Evolutionary conservation across 768 basidiomycete genomes (phyloP), one percentile per base, ranked within the genome.

Genomic region (Tricholoma matsutake): DNA sequence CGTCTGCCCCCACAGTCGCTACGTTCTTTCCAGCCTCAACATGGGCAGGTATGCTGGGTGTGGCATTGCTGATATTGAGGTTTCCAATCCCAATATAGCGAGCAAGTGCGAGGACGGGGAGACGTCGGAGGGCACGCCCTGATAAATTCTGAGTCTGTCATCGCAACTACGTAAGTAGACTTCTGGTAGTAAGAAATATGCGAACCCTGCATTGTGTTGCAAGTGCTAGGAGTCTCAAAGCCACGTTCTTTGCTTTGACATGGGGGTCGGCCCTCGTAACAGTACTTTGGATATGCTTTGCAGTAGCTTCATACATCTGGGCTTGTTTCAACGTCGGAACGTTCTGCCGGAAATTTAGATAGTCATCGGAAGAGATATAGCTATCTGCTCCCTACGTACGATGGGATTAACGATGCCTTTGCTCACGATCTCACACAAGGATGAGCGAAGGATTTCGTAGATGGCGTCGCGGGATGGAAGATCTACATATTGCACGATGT

Each of bases 41-140:
- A n/a, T 54, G 47, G 22, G 13, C 56, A 13, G 58, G 39, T 20
- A 63, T 51, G 32, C 49, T 34, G 45, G 62, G 31, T 22, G 65
- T 57, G 3, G 56, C 53, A 25, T 56, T 57, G 3, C 4, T 18
- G 31, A 9, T 29, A 32, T n/a, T 53, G 13, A 77, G 51, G 63
- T 71, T 73, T n/a, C 84, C 82, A 14, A 80, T 73, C 29, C 87
- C 83, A 54, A 98, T 87, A 70, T 94, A 88, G 7, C 85, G 82
- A 4, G 96, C 93, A 51, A 97, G 86, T 1, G 96, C 93, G 18
- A 98, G 84, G 51, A 98, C 94, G 3, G 97, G 97, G n/a, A 99
- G 80, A 6, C 95, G 86, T 11, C 97, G 86, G 11, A 99, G 81
- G 1, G 92, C 88, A 35, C 97, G 88, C 13, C 97, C 97, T 14